phyloP scores from a whole-genome alignment of 2,329 filamentous ascomycete genomes.

The Falciphora oryzae region DNA sequence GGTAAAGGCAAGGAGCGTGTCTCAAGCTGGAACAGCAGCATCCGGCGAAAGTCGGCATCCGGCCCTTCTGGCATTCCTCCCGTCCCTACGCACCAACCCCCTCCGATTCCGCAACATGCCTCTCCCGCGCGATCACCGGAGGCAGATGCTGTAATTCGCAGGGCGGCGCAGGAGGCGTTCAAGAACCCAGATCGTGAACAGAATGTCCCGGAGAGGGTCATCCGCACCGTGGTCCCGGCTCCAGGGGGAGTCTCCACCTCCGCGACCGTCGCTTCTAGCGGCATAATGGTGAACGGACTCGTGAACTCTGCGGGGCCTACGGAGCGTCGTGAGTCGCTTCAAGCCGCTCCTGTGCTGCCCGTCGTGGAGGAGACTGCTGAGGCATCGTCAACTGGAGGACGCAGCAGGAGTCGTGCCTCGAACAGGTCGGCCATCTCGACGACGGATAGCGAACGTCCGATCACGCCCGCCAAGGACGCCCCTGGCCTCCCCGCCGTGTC shows the following conservation, averaged over 20 bases:
- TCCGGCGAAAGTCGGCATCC: constrained; percentile 21
- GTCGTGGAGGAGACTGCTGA: constrained; percentile 90
- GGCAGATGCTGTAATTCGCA: constrained; percentile 34
- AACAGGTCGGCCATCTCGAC: constrained; percentile 23
- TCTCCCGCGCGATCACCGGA: constrained; percentile 28
- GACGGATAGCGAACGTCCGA: constrained; percentile 30
- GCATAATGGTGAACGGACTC: background rate
- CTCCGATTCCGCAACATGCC: constrained; percentile 30
- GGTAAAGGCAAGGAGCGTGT: constrained; percentile 27
- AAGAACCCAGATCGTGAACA: constrained; percentile 33
- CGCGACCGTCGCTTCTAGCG: too few relatives aligned
- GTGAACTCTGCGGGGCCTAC: background rate
- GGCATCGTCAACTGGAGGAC: constrained; percentile 58
- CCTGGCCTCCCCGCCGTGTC: constrained; percentile 18
- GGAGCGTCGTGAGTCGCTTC: constrained; percentile 49
- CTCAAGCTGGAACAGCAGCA: constrained; percentile 31
- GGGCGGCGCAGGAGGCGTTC: constrained; percentile 31
- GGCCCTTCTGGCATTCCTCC: constrained; percentile 31
- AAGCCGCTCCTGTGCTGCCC: constrained; percentile 52
- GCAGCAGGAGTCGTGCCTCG: constrained; percentile 39
- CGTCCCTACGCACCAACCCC: constrained; percentile 41
- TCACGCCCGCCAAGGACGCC: constrained; percentile 36
- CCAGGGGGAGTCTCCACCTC: background rate
- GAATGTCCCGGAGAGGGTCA: constrained; percentile 55
- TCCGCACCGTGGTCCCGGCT: constrained; percentile 31